Conservation (phyloP, 2,329 filamentous ascomycete genomes). For the Fusarium subtropicale region DNA sequence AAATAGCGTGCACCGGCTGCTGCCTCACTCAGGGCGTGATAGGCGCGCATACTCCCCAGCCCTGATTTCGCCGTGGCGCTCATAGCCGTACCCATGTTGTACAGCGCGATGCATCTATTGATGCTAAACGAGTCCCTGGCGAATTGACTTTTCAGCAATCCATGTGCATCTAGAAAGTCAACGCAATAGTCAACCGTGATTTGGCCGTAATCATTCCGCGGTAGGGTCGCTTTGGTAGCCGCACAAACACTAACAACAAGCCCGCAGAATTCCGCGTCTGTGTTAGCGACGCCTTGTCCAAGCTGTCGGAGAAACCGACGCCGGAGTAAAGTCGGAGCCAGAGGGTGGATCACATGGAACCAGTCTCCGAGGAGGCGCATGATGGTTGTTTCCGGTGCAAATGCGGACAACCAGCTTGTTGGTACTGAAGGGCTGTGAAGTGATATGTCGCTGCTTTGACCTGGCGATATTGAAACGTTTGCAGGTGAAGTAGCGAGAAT, state of each 20-base stretch:
- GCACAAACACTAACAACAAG: conserved; percentile 53
- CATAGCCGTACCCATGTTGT: conserved; percentile 50
- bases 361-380: conserved; percentile 48
- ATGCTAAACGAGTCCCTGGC: conserved; percentile 42
- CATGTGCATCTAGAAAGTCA: conserved; percentile 47
- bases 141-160: conserved; percentile 41
- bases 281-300: conserved; percentile 40
- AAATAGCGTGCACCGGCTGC: conserved; percentile 49
- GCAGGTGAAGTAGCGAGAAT: not conserved
- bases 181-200: conserved; percentile 49
- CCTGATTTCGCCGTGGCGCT: conserved; percentile 25
- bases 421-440: conserved; percentile 3
- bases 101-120: conserved; percentile 54
- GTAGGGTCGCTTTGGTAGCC: conserved; percentile 50
- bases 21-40: conserved; percentile 43
- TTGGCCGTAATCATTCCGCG: conserved; percentile 41
- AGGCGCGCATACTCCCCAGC: conserved; percentile 34
- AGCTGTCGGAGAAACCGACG: conserved; percentile 49
- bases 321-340: conserved; percentile 51
- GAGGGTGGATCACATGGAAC: conserved; percentile 53
- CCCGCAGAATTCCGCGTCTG: conserved; percentile 48
- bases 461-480: not conserved
- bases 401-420: conserved; percentile 30
- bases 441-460: not conserved
- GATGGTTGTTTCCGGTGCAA: conserved; percentile 31